These are phyloP conservation scores for Penicillium freii DNA, from an alignment of 2,329 filamentous ascomycete genomes.

Conservation along the genomic window DNA sequence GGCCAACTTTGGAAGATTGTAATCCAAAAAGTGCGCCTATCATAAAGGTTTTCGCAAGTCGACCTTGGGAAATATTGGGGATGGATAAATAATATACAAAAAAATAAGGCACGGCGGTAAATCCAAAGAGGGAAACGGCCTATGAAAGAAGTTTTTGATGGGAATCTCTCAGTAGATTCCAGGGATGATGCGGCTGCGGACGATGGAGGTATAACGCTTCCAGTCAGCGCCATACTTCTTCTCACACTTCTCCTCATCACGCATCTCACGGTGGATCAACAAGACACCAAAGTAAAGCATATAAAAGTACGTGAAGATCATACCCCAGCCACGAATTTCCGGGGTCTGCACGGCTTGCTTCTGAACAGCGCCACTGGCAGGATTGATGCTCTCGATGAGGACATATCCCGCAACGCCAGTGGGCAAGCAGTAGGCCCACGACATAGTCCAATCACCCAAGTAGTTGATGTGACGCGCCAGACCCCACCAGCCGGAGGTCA, in stretches of 20 bases:
- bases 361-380: conserved; percentile 60
- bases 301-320: conserved; percentile 92
- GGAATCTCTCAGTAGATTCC: conserved; percentile 65
- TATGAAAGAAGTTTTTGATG: not conserved
- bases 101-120: not conserved
- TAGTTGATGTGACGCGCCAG: conserved; percentile 92
- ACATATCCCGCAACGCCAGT: conserved; percentile 81
- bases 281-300: conserved; percentile 86
- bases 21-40: not conserved
- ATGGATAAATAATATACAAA: not conserved
- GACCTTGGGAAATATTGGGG: not conserved
- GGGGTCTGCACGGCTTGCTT: conserved; percentile 71
- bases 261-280: conserved; percentile 77
- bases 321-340: conserved; percentile 75
- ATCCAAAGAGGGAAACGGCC: not conserved
- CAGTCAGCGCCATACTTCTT: conserved; percentile 92
- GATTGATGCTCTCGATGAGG: conserved; percentile 54
- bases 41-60: not conserved
- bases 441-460: conserved; percentile 89
- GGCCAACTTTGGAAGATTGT: not conserved
- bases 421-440: conserved; percentile 85
- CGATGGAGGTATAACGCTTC: conserved; percentile 80
- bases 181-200: conserved; percentile 79
- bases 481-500: conserved; percentile 92
- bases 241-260: conserved; percentile 88